phyloP scores from a whole-genome alignment of 108 stramenopile species.

The Nannochloropsis oceanica region DNA sequence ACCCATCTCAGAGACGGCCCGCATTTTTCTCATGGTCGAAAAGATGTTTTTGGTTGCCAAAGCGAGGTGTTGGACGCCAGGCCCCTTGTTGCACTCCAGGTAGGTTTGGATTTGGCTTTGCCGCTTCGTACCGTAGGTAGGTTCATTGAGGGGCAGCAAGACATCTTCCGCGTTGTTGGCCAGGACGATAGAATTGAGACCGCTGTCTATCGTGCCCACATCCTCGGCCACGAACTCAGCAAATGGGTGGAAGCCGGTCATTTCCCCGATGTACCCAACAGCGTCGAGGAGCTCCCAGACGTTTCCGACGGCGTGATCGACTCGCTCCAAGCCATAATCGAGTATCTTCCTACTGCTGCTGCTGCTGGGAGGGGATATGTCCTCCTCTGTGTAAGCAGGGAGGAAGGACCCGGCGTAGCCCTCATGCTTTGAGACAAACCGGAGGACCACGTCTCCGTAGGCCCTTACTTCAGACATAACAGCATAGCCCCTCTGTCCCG shows the following conservation, averaged over 20 bases:
- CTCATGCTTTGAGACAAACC: conserved; percentile 11
- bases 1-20: conserved; percentile 44
- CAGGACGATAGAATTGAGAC: conserved; percentile 63
- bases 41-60: conserved; percentile 64
- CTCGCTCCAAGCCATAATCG: conserved; percentile 14
- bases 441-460: conserved; percentile 36
- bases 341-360: neutral
- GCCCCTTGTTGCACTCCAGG: conserved; percentile 64
- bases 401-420: neutral
- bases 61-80: conserved; percentile 70
- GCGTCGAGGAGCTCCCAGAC: conserved; percentile 34
- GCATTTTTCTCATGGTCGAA: conserved; percentile 50
- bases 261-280: conserved; percentile 37
- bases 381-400: conserved; percentile 8
- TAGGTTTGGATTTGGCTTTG: conserved; percentile 55
- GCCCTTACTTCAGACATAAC: conserved; percentile 33
- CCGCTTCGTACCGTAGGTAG: conserved; percentile 46
- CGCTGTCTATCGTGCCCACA: conserved; percentile 64
- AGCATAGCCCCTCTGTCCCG: neutral
- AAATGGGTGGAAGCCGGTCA: conserved; percentile 63
- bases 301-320: conserved; percentile 33
- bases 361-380: neutral
- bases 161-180: conserved; percentile 47
- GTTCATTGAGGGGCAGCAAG: conserved; percentile 65
- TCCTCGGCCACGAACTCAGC: conserved; percentile 68